Evolutionary conservation across 23 red algal species (phyloP), one percentile per base, ranked within the genome.

Genomic region (Gracilariopsis chorda): DNA sequence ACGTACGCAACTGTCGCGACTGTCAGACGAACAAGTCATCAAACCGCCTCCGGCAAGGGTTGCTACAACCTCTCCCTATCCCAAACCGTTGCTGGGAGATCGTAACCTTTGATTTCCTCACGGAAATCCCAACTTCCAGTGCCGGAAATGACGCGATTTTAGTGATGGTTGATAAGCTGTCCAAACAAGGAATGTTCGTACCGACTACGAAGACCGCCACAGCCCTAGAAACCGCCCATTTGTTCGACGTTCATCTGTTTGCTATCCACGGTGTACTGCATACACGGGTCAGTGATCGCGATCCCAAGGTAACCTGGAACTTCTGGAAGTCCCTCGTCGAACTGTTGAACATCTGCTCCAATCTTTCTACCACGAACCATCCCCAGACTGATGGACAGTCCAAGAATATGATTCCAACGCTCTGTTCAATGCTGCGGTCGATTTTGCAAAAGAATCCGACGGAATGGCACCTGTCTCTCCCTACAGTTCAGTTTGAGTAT

Each of bases 101-200:
- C 25, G 49, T 86, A 12, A 86, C 58, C 4, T 51, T 51, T 27
- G 82, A 86, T 39, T 86, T 86, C 51, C 12, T 86, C 4, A 32
- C 79, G 40, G 59, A 72, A 33, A 11, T 72, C 19, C 82, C 82
- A 3, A 71, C 28, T 9, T 23, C 57, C 10, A 36, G 17, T 30
- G 3, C n/a, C n/a, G n/a, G 12, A 10, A 17, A 35, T 12, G 60
- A 76, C 28, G 44, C 84, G n/a, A 60, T 77, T 2, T 10, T 77
- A 14, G 42, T 75, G 21, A 0, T 76, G 7, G 65, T 77, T 10
- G 67, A 74, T 23, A 88, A 88, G 13, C 33, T 88, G 2, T 88
- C 84, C 10, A 41, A 75, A 30, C 30, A 28, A 16, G 4, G 8
- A 1, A 14, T 88, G 30, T 59, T 77, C 49, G n/a, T n/a, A n/a